Evolutionary conservation across 2,329 filamentous ascomycete genomes (phyloP).

Genomic region (Cordyceps tenuipes): DNA sequence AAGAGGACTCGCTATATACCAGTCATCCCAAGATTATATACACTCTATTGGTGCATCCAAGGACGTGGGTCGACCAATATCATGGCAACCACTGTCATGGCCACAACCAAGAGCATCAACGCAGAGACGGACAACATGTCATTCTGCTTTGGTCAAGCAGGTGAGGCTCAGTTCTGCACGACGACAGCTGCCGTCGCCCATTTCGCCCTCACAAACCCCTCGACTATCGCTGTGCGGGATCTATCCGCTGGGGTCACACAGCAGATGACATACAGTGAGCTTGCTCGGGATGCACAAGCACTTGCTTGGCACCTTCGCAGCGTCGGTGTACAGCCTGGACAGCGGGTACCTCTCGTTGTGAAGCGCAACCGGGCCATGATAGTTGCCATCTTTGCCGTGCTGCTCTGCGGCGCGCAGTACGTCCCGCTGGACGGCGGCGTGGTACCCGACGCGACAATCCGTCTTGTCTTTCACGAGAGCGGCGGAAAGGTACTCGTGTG

Average conservation of each 20-base stretch:
- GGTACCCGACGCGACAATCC: slow-evolving; percentile 38
- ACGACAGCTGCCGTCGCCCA: slow-evolving; percentile 31
- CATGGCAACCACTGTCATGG: background rate
- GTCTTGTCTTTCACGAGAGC: slow-evolving; percentile 41
- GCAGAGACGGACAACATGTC: background rate
- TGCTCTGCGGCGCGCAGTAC: slow-evolving; percentile 51
- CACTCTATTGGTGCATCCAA: background rate
- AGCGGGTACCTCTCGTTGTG: slow-evolving; percentile 47
- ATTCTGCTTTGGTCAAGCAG: slow-evolving; percentile 18
- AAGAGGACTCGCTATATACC: too few species aligned
- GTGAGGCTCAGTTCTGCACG: slow-evolving; percentile 27
- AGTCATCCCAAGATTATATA: too few species aligned
- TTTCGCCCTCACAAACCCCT: slow-evolving; percentile 28
- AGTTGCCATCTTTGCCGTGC: slow-evolving; percentile 45
- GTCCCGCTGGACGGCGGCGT: slow-evolving; percentile 50
- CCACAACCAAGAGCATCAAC: slow-evolving; percentile 11
- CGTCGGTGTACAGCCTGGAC: slow-evolving; percentile 33
- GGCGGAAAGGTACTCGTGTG: slow-evolving; percentile 38
- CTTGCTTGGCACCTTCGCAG: slow-evolving; percentile 31
- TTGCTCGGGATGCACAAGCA: slow-evolving; percentile 33
- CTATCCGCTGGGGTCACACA: slow-evolving; percentile 21
- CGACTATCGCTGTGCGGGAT: slow-evolving; percentile 31
- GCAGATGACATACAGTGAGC: slow-evolving; percentile 36
- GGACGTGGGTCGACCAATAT: background rate
- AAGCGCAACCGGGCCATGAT: slow-evolving; percentile 49